Conservation (phyloP, 148 eudicot species). For the Spergularia marina region DNA sequence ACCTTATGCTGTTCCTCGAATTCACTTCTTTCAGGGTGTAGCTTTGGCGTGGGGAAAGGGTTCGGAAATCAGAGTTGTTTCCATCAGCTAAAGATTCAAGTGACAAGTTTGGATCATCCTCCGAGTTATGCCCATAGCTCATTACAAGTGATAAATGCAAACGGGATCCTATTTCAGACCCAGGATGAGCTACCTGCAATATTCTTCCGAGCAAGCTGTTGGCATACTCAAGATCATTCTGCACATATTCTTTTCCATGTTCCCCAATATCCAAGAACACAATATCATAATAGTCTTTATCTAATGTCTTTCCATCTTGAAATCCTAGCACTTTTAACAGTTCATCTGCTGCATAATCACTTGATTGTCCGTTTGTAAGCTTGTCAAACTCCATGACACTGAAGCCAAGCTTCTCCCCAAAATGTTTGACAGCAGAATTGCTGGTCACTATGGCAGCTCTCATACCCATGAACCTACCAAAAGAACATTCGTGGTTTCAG, state of each 20-base stretch:
- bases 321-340: slow-evolving; percentile 83
- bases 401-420: slow-evolving; percentile 68
- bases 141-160: slow-evolving; percentile 71
- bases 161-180: slow-evolving; percentile 59
- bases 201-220: slow-evolving; percentile 63
- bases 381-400: slow-evolving; percentile 37
- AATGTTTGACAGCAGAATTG: slow-evolving; percentile 41
- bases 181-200: slow-evolving; percentile 41
- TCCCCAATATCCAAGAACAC: slow-evolving; percentile 71
- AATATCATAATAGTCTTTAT: slow-evolving; percentile 56
- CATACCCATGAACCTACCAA: slow-evolving; percentile 89
- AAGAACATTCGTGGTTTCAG: slow-evolving; percentile 7
- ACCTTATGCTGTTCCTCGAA: slow-evolving; percentile 63
- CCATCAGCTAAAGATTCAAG: slow-evolving; percentile 29
- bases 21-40: slow-evolving; percentile 61
- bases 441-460: slow-evolving; percentile 66
- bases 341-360: slow-evolving; percentile 37
- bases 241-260: slow-evolving; percentile 27
- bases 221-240: slow-evolving; percentile 35
- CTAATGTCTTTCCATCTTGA: slow-evolving; percentile 57
- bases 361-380: slow-evolving; percentile 27
- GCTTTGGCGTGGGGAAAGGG: slow-evolving; percentile 77
- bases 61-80: slow-evolving; percentile 37
- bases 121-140: slow-evolving; percentile 57
- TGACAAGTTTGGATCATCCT: slow-evolving; percentile 37